phyloP scores from a whole-genome alignment of 805 yeast genomes.

The Suhomyces sp. region DNA sequence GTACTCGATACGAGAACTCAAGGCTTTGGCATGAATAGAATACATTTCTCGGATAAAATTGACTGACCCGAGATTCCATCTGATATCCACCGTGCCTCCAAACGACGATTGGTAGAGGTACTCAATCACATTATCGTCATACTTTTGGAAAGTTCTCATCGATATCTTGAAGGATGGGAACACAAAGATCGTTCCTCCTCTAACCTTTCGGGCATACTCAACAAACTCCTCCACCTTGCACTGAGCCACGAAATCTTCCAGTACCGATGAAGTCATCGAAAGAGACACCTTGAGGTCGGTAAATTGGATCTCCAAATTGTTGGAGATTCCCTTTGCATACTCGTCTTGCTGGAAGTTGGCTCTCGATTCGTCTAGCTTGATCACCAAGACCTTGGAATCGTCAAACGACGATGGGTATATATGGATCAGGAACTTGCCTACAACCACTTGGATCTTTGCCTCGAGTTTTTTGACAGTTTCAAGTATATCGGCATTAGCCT shows the following conservation, averaged over 20 bases:
- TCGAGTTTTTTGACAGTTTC: conserved; percentile 47
- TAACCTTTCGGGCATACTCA: conserved; percentile 51
- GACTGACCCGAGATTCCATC: conserved; percentile 93
- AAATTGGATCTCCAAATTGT: conserved; percentile 58
- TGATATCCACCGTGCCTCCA: conserved; percentile 85
- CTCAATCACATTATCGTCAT: conserved; percentile 52
- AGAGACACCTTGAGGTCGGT: conserved; percentile 66
- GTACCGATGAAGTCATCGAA: conserved; percentile 52
- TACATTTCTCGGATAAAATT: conserved; percentile 91
- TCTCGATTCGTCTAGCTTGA: conserved; percentile 52
- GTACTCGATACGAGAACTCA: conserved; percentile 53
- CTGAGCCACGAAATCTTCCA: conserved; percentile 46
- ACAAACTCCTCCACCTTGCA: conserved; percentile 56
- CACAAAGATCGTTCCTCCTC: conserved; percentile 76
- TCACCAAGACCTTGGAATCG: conserved; percentile 72
- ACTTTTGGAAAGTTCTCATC: conserved; percentile 72
- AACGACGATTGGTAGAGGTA: conserved; percentile 69
- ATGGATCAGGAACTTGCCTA: conserved; percentile 57
- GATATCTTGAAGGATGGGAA: conserved; percentile 73
- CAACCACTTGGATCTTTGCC: conserved; percentile 62
- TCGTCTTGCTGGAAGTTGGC: conserved; percentile 52
- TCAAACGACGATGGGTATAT: conserved; percentile 80
- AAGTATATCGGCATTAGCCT: conserved; percentile 14
- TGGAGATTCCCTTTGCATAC: conserved; percentile 44
- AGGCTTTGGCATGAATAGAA: conserved; percentile 75